Evolutionary conservation across 306 rosid genomes (phyloP).

Genomic region (Luffa aegyptiaca): DNA sequence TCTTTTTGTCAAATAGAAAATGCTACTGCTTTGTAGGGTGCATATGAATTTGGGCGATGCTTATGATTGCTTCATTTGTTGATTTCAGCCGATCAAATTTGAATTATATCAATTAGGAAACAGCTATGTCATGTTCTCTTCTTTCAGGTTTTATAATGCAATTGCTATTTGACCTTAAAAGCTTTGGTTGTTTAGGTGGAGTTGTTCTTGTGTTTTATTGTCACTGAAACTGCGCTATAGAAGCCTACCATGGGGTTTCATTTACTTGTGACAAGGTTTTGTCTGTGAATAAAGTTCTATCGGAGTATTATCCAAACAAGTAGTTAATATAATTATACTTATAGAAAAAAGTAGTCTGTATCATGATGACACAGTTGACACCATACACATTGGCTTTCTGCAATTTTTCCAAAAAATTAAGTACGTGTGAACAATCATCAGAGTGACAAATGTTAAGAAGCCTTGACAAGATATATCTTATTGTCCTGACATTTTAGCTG

Average conservation of each 20-base stretch:
- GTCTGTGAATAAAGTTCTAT: neutral
- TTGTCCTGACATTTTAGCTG: neutral
- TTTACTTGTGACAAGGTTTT: neutral
- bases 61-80: neutral
- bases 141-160: neutral
- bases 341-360: neutral
- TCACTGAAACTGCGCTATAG: neutral
- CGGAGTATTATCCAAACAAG: neutral
- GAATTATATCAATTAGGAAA: neutral
- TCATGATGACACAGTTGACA: neutral
- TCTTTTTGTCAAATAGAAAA: neutral
- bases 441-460: neutral
- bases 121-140: neutral
- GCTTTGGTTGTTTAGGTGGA: neutral
- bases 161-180: neutral
- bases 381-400: neutral
- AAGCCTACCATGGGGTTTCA: neutral
- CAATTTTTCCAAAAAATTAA: neutral
- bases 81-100: neutral
- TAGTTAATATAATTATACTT: neutral
- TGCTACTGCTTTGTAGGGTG: neutral
- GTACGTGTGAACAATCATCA: neutral
- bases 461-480: neutral
- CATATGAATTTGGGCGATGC: neutral
- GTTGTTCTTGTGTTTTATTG: neutral